A percentile compares a stretch with the other conserved stretches of the same genome.
Evolutionary conservation across 805 yeast species (phyloP).

Genomic region (Zygosaccharomyces rouxii): DNA sequence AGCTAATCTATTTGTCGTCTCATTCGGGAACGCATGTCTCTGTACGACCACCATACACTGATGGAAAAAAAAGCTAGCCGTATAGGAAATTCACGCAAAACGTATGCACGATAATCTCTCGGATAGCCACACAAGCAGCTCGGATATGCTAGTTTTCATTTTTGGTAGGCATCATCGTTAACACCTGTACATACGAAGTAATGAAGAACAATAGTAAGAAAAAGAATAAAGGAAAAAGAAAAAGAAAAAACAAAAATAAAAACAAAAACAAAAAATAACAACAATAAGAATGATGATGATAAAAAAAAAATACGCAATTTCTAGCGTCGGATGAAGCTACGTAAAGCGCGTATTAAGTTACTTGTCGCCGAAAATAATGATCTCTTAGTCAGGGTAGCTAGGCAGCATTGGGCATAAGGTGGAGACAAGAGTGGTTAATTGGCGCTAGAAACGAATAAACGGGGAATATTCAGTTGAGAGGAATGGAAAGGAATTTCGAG

Average conservation of each 20-base stretch:
- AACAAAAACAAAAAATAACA: background rate
- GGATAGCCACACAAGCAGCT: background rate
- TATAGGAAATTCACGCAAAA: background rate
- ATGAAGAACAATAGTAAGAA: background rate
- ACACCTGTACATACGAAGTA: slow-evolving; percentile 1
- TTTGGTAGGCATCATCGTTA: background rate
- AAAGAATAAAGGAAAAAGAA: background rate
- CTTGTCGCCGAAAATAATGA: too few relatives aligned
- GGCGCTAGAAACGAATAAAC: background rate
- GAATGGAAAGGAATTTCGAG: background rate
- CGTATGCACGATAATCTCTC: background rate
- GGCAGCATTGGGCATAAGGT: background rate
- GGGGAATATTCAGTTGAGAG: background rate
- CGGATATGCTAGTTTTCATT: background rate
- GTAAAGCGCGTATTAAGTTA: too few relatives aligned
- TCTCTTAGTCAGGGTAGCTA: too few relatives aligned
- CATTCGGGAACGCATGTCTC: background rate
- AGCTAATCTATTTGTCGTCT: background rate
- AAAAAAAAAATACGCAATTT: background rate
- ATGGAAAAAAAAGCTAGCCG: background rate
- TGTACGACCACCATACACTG: background rate
- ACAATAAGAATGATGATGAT: background rate
- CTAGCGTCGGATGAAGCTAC: background rate
- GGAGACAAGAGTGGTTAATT: background rate
- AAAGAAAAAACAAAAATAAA: background rate